phyloP scores from a whole-genome alignment of 2,329 filamentous ascomycete genomes.

The Fusarium temperatum region DNA sequence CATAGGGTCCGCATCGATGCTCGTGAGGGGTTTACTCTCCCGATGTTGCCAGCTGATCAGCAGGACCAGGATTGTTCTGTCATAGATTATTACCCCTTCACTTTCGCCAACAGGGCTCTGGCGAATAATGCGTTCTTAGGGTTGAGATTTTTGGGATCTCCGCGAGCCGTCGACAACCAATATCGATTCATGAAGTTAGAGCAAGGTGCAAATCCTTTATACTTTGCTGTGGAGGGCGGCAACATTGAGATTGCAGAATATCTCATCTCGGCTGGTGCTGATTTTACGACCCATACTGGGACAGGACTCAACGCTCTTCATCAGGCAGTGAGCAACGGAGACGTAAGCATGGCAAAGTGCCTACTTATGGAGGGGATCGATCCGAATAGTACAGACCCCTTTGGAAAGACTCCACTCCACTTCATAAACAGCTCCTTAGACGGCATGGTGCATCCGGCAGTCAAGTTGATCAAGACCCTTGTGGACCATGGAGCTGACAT shows the following conservation, averaged over 20 bases:
- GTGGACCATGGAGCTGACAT: neutral
- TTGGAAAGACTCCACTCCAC: neutral
- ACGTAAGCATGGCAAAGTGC: neutral
- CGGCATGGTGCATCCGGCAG: fast-evolving
- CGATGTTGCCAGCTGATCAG: too few species aligned
- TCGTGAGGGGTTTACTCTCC: neutral
- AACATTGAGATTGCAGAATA: neutral
- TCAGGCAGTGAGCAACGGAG: neutral
- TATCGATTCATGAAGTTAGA: neutral
- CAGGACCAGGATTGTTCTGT: too few species aligned
- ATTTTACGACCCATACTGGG: neutral
- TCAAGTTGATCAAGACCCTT: neutral
- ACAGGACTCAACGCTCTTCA: constrained; percentile 1
- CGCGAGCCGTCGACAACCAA: neutral
- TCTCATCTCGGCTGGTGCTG: neutral
- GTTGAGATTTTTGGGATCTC: neutral
- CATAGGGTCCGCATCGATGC: constrained; percentile 6
- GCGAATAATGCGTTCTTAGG: neutral
- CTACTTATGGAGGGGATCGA: neutral
- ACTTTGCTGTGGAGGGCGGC: constrained; percentile 5
- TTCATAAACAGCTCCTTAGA: neutral
- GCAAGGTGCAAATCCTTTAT: constrained; percentile 10
- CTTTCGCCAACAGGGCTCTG: neutral
- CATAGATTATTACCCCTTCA: neutral
- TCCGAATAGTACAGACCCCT: neutral